Percentiles rank a stretch among this genome's conserved stretches.
Conservation (phyloP, 192 early-diverging fungal species). For the Lobulomyces angularis region DNA sequence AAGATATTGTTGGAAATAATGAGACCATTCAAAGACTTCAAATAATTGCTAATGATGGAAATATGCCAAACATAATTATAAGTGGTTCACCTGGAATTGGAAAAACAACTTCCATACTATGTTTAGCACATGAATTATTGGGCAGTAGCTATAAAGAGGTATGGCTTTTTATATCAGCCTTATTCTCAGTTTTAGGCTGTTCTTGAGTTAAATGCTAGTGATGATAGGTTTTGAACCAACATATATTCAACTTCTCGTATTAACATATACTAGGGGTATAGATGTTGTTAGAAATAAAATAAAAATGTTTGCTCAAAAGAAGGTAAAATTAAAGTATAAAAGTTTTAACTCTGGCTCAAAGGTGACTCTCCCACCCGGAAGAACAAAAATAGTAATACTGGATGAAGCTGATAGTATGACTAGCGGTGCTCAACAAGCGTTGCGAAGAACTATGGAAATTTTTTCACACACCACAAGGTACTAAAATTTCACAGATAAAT, state of each 20-base stretch:
- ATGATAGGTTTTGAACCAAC: slow-evolving; percentile 58
- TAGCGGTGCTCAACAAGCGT: slow-evolving; percentile 87
- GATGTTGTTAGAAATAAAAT: slow-evolving; percentile 92
- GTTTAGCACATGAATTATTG: slow-evolving; percentile 79
- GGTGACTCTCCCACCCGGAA: slow-evolving; percentile 8
- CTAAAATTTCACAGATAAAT: too few species aligned
- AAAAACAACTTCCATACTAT: slow-evolving; percentile 92
- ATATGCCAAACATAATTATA: slow-evolving; percentile 93
- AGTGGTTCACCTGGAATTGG: slow-evolving; percentile 87
- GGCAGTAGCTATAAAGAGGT: slow-evolving; percentile 75
- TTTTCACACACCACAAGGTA: slow-evolving; percentile 88
- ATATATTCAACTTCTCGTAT: background rate
- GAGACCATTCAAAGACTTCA: slow-evolving; percentile 76
- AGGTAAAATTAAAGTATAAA: slow-evolving; percentile 83
- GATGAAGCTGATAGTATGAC: slow-evolving; percentile 99
- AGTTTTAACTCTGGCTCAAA: slow-evolving; percentile 26
- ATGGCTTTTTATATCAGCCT: too few species aligned
- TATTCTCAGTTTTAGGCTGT: too few species aligned
- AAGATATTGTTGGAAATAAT: slow-evolving; percentile 89
- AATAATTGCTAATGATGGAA: slow-evolving; percentile 79
- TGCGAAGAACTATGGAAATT: slow-evolving; percentile 96
- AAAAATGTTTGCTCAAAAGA: slow-evolving; percentile 98
- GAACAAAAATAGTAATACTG: slow-evolving; percentile 69
- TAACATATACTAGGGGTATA: slow-evolving; percentile 54
- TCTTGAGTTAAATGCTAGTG: slow-evolving; percentile 94